Base-by-base conservation (phyloP, 1,284 basidiomycete species). In the Schizophyllum amplum region DNA sequence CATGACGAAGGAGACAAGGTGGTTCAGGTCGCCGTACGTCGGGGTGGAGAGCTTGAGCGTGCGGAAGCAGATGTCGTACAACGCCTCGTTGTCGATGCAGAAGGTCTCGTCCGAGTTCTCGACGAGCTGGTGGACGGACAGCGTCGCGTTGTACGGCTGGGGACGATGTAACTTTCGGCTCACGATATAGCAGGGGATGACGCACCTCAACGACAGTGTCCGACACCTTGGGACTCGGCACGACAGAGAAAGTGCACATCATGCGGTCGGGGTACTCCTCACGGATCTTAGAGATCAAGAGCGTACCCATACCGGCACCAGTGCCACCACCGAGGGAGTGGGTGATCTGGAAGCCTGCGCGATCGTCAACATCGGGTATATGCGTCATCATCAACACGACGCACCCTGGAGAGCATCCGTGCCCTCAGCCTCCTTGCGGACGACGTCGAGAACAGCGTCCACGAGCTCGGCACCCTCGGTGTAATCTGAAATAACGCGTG, bases 321-420 rank as follows among this genome's bases (percentile, higher is more conserved):
- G 94, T 96, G 72, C 95, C 95, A 77, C 95, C 96, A 76, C 95
- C 95, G 63, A 98, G 84, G 50, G 94, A 97, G 78, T 98, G 95
- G 56, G 92, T 88, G 67, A 98, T 87, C 76, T 98, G 95, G 86
- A 98, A 98, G 58, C 96, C 86, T 88, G 60, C 13, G 15, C 52
- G 57, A 57, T 15, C 57, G 59, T 58, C 7, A 53, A 11, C n/a
- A 25, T 42, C 47, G 3, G 42, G 23, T 58, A 65, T 67, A 64
- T 63, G 62, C 55, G 55, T 53, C 17, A 46, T 33, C 57, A 62
- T 62, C 33, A 54, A 27, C 51, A 52, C 49, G n/a, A 65, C 77
- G 27, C 57, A 87, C 85, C 95, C 77, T 98, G 96, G 53, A 98
- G 85, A 68, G 87, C 89, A 71, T 98, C 95, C 60, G 92, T 92